Conservation (phyloP, 306 rosid species). For the Coriaria nepalensis region DNA sequence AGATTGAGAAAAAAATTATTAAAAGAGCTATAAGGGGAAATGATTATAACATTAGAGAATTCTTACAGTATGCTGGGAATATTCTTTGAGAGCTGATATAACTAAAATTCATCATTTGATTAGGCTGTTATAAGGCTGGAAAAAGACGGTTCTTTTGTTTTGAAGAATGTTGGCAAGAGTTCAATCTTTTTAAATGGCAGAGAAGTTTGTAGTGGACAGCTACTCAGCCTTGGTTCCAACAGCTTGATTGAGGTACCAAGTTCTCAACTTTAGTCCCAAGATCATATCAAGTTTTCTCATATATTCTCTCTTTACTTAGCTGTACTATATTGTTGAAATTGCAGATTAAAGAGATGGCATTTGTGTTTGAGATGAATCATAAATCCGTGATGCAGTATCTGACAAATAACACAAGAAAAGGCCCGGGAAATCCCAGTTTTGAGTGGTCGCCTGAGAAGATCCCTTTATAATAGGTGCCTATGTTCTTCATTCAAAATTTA, state of each 20-base stretch:
- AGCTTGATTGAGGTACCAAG: conserved; percentile 59
- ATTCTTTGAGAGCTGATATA: conserved; percentile 7
- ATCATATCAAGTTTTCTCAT: conserved; percentile 9
- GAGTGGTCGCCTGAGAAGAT: conserved; percentile 21
- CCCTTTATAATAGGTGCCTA: background rate
- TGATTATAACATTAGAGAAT: background rate
- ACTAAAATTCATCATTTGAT: conserved; percentile 11
- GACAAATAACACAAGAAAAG: conserved; percentile 14
- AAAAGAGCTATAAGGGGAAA: background rate
- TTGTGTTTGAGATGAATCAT: conserved; percentile 48
- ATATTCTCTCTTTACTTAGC: background rate
- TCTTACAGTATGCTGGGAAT: background rate
- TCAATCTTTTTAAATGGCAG: conserved; percentile 67
- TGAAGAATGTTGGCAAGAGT: conserved; percentile 56
- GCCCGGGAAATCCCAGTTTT: conserved; percentile 10
- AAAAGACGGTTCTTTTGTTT: conserved; percentile 48
- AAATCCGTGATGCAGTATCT: conserved; percentile 34
- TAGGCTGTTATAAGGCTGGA: conserved; percentile 79
- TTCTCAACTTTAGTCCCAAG: background rate
- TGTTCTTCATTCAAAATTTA: no score
- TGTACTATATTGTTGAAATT: background rate
- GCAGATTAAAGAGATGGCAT: conserved; percentile 62
- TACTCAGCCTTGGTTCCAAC: conserved; percentile 29
- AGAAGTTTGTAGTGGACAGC: conserved; percentile 45
- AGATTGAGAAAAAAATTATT: background rate